A percentile compares a stretch with the other conserved stretches of the same genome.
Conservation (phyloP, 179 eudicot species). For the Silene coronaria region DNA sequence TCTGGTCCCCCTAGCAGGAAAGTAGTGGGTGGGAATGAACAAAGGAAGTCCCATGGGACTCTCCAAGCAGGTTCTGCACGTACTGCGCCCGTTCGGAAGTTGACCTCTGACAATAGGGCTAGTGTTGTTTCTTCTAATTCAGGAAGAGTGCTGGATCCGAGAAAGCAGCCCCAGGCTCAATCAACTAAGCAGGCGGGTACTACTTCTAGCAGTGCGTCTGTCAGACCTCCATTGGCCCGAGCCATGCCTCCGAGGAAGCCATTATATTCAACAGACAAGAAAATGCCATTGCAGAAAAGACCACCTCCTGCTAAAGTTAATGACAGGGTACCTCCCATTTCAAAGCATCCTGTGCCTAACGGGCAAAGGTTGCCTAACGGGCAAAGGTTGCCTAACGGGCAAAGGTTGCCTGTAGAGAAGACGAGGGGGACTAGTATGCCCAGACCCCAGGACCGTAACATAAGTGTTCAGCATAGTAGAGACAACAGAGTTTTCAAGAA, state of each 20-base stretch:
- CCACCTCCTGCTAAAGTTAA: slow-evolving; percentile 12
- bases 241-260: slow-evolving; percentile 32
- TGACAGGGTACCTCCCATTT: slow-evolving; percentile 15
- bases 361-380: slow-evolving; percentile 15
- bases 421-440: slow-evolving; percentile 31
- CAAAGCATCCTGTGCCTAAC: slow-evolving; percentile 31
- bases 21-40: slow-evolving; percentile 29
- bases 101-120: slow-evolving; percentile 31
- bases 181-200: slow-evolving; percentile 34
- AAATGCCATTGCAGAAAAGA: slow-evolving; percentile 23
- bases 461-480: slow-evolving; percentile 32
- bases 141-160: slow-evolving; percentile 28
- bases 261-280: slow-evolving; percentile 32
- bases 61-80: slow-evolving; percentile 30
- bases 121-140: slow-evolving; percentile 26
- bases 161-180: slow-evolving; percentile 42
- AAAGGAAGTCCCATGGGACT: slow-evolving; percentile 33
- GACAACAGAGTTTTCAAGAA: slow-evolving; percentile 34
- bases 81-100: slow-evolving; percentile 29
- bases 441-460: slow-evolving; percentile 28
- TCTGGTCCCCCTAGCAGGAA: slow-evolving; percentile 30
- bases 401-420: slow-evolving; percentile 33
- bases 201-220: slow-evolving; percentile 53
- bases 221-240: slow-evolving; percentile 41
- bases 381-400: slow-evolving; percentile 25